Evolutionary conservation across 805 yeast genomes (phyloP).

Genomic region (Metschnikowia peoriensis): DNA sequence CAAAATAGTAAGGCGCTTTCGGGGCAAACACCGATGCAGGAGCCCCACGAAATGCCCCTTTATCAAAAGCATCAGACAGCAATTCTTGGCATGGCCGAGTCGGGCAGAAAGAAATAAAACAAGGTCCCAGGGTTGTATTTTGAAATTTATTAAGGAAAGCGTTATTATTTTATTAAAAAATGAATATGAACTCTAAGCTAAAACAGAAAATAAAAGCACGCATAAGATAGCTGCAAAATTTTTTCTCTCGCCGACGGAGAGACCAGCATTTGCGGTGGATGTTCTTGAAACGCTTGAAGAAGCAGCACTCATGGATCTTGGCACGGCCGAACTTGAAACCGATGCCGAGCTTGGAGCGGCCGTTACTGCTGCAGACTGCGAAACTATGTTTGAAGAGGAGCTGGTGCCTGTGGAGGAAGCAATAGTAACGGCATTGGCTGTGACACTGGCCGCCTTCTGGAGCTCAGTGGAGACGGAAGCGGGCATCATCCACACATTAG

Average conservation of each 20-base stretch:
- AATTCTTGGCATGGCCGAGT: background rate
- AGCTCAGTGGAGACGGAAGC: slow-evolving; percentile 35
- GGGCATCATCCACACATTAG: slow-evolving; percentile 46
- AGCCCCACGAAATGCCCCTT: slow-evolving; percentile 1
- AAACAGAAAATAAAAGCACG: background rate
- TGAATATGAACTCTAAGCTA: background rate
- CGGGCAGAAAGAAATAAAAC: background rate
- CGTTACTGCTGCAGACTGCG: slow-evolving; percentile 9
- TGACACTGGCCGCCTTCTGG: slow-evolving; percentile 23
- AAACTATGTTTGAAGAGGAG: slow-evolving; percentile 8
- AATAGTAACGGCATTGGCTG: slow-evolving; percentile 6
- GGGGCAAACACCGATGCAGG: slow-evolving; percentile 2
- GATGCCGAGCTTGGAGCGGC: background rate
- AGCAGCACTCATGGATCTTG: background rate
- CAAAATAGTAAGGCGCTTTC: background rate
- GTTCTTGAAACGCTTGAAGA: slow-evolving; percentile 1
- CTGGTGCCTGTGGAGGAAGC: slow-evolving; percentile 3
- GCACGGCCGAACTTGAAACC: background rate
- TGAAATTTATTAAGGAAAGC: too few species aligned
- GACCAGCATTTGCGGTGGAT: slow-evolving; percentile 5
- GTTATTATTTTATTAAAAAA: background rate
- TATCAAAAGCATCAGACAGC: slow-evolving; percentile 7
- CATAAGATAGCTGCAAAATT: background rate
- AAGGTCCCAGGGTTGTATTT: background rate
- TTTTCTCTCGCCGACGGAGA: background rate